Percentiles rank a stretch among this genome's conserved stretches.
Evolutionary conservation across 2,329 filamentous ascomycete species (phyloP).

Genomic region (Fusarium sp.): DNA sequence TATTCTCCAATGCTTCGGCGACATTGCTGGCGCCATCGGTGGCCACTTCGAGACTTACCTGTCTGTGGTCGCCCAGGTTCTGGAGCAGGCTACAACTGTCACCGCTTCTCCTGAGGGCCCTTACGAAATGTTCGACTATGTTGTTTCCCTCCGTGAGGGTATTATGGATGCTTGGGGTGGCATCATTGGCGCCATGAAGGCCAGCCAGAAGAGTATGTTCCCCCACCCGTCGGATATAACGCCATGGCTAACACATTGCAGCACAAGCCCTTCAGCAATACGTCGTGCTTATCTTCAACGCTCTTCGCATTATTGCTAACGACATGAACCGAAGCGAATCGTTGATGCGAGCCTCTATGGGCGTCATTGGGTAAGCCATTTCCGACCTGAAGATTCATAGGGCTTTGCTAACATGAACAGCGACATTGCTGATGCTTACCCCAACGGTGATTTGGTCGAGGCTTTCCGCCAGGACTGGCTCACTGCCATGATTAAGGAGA

Average conservation of each 20-base stretch:
- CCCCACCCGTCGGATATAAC: conserved; percentile 18
- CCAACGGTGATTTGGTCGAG: conserved; percentile 85
- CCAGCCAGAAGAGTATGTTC: conserved; percentile 79
- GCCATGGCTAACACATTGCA: conserved; percentile 56
- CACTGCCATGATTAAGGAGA: conserved; percentile 90
- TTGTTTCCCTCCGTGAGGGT: conserved; percentile 92
- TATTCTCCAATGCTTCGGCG: conserved; percentile 97
- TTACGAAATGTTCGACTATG: conserved; percentile 97
- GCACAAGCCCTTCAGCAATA: conserved; percentile 80
- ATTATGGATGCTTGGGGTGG: conserved; percentile 99
- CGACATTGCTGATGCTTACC: conserved; percentile 94
- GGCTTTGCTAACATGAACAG: conserved; percentile 60
- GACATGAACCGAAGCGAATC: conserved; percentile 93
- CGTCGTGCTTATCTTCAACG: conserved; percentile 86
- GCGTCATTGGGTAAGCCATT: conserved; percentile 86
- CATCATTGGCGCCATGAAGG: conserved; percentile 94
- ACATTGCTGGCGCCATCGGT: conserved; percentile 94
- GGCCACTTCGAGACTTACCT: conserved; percentile 95
- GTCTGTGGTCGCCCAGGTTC: conserved; percentile 89
- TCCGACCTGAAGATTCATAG: neutral
- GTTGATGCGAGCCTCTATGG: conserved; percentile 94
- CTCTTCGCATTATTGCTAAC: conserved; percentile 82
- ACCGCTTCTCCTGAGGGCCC: conserved; percentile 82
- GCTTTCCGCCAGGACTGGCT: conserved; percentile 95
- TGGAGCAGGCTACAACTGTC: conserved; percentile 92